Base-by-base conservation (phyloP, 805 yeast genomes). In the Teunomyces barrocoloradensis region DNA sequence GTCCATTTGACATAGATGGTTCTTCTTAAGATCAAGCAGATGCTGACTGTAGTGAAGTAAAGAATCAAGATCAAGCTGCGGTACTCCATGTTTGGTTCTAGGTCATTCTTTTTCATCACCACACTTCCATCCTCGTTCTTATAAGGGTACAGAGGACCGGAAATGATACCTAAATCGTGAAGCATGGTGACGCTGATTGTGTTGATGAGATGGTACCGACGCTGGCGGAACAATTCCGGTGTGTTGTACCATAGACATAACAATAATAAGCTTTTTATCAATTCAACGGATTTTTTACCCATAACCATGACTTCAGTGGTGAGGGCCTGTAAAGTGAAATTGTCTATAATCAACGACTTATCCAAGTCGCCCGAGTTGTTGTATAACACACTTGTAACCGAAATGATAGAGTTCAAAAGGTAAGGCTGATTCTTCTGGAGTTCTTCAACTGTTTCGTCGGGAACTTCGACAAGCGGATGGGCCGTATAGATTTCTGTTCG, bases 171-270 rank as follows among this genome's bases (percentile, higher is more conserved):
- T 45, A 90, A 66, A 61, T 90, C 97, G 55, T 81, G 85, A 1
- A 87, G 76, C 64, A 90, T 71, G 3, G 85, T 73, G 11, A 84
- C 80, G 44, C 90, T 81, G 18, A 88, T 69, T 11, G 80, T 71
- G 46, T 81, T 80, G 52, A 88, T 75, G 44, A 89, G 69, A 60
- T 87, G 94, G 53, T 84, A 83, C 42, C 95, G 79, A 48, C 95
- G 80, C 55, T 86, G 87, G 53, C 83, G 87, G 53, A 87, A 87
- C 55, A 87, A 71, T 63, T 89, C 96, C 0, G 96, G 87, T 3
- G 88, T 79, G 53, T 86, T 87, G 60, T 89, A 89, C 96, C 96
- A 90, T 25, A 84, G 64, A 21, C 86, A 77, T 44, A 86, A 69
- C 5, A 87, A 57, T 15, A 86, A 59, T 43, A 87, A 67, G 15